Percentiles rank a stretch among this genome's conserved stretches.
phyloP scores from a whole-genome alignment of 768 basidiomycete genomes.

The Russula ochroleuca region DNA sequence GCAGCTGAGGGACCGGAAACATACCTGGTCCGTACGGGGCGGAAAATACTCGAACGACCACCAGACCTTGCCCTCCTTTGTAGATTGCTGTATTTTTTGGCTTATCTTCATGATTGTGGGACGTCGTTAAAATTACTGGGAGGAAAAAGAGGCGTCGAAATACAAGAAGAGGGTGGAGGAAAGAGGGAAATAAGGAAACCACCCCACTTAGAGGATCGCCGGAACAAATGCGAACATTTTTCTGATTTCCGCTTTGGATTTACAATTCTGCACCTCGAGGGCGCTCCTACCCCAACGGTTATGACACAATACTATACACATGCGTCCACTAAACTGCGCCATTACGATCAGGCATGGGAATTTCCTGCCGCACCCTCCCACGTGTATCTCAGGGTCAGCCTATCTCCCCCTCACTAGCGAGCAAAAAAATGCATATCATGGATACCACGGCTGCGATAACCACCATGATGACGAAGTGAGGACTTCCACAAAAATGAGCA shows the following conservation, averaged over 20 bases:
- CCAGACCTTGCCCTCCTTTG: slow-evolving; percentile 84
- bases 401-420: slow-evolving; percentile 4
- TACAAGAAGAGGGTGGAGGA: neutral
- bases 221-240: neutral
- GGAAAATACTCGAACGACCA: slow-evolving; percentile 99
- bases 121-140: slow-evolving; percentile 11
- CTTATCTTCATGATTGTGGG: slow-evolving; percentile 77
- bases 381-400: neutral
- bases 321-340: neutral
- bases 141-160: neutral
- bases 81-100: slow-evolving; percentile 84
- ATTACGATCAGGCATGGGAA: neutral
- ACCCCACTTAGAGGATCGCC: neutral
- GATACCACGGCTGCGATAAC: slow-evolving; percentile 19
- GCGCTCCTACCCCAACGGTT: neutral
- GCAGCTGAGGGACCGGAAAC: slow-evolving; percentile 21
- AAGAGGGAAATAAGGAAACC: neutral
- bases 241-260: neutral
- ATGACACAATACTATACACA: neutral
- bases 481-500: slow-evolving; percentile 24
- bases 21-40: slow-evolving; percentile 87
- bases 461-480: slow-evolving; percentile 32
- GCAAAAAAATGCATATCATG: slow-evolving; percentile 12
- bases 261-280: neutral
- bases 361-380: neutral